Conservation (phyloP, 106 monocot species). For the Dactylorhiza incarnata region DNA sequence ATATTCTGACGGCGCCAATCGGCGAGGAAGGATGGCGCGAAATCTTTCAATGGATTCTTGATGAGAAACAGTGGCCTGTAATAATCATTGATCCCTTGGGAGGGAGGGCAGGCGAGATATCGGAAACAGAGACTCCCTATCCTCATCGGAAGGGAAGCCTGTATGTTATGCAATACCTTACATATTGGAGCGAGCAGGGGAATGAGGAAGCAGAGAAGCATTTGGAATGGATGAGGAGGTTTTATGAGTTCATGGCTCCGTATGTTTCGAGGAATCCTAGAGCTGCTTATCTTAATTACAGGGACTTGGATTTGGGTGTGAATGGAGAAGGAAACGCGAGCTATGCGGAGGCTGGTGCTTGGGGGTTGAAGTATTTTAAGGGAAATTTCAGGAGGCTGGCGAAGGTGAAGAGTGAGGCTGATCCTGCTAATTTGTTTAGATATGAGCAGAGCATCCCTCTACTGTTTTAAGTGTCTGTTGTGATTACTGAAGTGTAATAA, state of each 20-base stretch:
- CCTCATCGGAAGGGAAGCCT: conserved; percentile 32
- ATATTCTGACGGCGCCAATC: conserved; percentile 12
- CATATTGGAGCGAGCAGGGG: conserved; percentile 9
- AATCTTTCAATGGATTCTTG: conserved; percentile 13
- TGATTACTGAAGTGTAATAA: too few species aligned
- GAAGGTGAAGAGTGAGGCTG: conserved; percentile 15
- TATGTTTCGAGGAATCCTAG: conserved; percentile 18
- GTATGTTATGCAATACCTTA: conserved; percentile 21
- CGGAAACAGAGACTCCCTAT: conserved; percentile 15
- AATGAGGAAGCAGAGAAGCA: background rate
- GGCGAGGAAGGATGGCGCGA: background rate
- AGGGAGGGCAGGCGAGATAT: conserved; percentile 15
- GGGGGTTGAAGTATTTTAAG: conserved; percentile 35
- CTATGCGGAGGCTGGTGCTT: conserved; percentile 9
- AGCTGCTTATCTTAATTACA: conserved; percentile 12
- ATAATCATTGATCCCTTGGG: conserved; percentile 23
- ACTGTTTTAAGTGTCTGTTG: conserved; percentile 13
- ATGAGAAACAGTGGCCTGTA: background rate
- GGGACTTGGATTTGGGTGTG: conserved; percentile 16
- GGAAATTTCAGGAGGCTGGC: conserved; percentile 25
- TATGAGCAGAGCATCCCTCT: conserved; percentile 30
- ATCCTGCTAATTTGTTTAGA: conserved; percentile 21
- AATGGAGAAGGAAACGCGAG: conserved; percentile 11
- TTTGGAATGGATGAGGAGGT: conserved; percentile 8
- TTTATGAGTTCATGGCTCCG: conserved; percentile 4